Evolutionary conservation across 768 basidiomycete species (phyloP).

Genomic region (Phaeolepiota aurea): DNA sequence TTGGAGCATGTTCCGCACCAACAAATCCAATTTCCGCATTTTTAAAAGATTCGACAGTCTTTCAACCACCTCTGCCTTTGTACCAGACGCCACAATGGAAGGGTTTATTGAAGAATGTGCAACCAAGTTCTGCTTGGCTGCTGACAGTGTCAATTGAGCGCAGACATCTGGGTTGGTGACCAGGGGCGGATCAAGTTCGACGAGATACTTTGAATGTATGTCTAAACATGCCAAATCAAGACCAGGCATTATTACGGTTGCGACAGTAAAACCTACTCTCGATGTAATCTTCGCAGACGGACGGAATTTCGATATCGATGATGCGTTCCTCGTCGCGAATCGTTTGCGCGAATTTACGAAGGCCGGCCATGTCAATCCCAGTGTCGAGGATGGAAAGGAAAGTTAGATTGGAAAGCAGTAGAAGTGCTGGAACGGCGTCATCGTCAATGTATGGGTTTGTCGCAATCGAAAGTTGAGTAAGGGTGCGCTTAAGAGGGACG

Average conservation of each 20-base stretch:
- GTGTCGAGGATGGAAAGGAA: conserved; percentile 50
- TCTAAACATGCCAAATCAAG: conserved; percentile 19
- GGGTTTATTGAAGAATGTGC: conserved; percentile 45
- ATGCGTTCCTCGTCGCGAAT: conserved; percentile 27
- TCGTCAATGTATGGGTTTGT: conserved; percentile 46
- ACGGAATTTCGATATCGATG: conserved; percentile 48
- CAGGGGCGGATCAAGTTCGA: conserved; percentile 39
- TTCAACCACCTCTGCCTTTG: conserved; percentile 38
- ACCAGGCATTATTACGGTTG: neutral
- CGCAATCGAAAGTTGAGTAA: conserved; percentile 43
- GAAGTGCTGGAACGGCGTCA: conserved; percentile 47
- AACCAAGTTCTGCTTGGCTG: conserved; percentile 47
- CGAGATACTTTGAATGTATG: conserved; percentile 37
- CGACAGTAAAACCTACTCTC: conserved; percentile 27
- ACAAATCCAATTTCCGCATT: conserved; percentile 38
- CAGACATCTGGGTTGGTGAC: conserved; percentile 34
- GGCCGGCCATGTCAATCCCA: conserved; percentile 44
- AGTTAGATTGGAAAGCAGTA: conserved; percentile 35
- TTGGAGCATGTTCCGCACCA: conserved; percentile 30
- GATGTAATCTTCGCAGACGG: conserved; percentile 43
- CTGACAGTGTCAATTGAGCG: conserved; percentile 31
- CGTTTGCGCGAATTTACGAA: conserved; percentile 37
- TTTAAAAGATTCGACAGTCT: conserved; percentile 38
- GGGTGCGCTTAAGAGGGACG: conserved; percentile 43
- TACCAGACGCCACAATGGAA: conserved; percentile 34